Conservation (phyloP, 306 rosid species). For the Sphenostylis stenocarpa region DNA sequence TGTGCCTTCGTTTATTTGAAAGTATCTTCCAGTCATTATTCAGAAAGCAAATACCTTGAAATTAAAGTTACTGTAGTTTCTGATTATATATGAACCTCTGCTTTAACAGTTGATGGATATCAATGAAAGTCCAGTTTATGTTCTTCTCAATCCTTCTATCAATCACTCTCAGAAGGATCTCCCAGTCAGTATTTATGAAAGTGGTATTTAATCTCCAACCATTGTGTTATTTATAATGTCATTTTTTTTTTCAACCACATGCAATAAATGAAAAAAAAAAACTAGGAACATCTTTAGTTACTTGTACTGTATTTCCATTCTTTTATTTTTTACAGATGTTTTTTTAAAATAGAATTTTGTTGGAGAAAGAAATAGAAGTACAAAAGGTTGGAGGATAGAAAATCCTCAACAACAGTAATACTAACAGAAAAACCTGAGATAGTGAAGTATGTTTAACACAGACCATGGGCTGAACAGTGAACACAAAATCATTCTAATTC, state of each 20-base stretch:
- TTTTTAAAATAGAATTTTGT: background rate
- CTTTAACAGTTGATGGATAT: constrained; percentile 87
- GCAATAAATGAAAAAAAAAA: background rate
- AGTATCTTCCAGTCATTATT: constrained; percentile 13
- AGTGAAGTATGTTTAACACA: background rate
- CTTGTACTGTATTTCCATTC: background rate
- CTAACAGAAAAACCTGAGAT: background rate
- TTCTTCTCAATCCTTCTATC: constrained; percentile 83
- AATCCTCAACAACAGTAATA: background rate
- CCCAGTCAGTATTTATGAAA: constrained; percentile 84
- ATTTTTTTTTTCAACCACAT: constrained; percentile 26
- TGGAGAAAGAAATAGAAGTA: background rate
- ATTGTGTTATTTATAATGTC: constrained; percentile 12
- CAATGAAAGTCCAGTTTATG: constrained; percentile 94
- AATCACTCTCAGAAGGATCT: constrained; percentile 94
- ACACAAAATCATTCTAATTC: background rate
- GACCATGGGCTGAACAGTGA: background rate
- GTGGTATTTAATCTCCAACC: constrained; percentile 56
- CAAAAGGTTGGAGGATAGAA: background rate
- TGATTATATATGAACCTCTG: constrained; percentile 24
- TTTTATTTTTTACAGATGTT: background rate
- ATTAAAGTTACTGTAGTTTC: constrained; percentile 11
- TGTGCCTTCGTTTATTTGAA: constrained; percentile 16
- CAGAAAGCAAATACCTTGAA: background rate
- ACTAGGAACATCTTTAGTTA: background rate